Evolutionary conservation across 2,329 filamentous ascomycete genomes (phyloP), one percentile per base, ranked within the genome.

Genomic region (Uncinocarpus reesii): DNA sequence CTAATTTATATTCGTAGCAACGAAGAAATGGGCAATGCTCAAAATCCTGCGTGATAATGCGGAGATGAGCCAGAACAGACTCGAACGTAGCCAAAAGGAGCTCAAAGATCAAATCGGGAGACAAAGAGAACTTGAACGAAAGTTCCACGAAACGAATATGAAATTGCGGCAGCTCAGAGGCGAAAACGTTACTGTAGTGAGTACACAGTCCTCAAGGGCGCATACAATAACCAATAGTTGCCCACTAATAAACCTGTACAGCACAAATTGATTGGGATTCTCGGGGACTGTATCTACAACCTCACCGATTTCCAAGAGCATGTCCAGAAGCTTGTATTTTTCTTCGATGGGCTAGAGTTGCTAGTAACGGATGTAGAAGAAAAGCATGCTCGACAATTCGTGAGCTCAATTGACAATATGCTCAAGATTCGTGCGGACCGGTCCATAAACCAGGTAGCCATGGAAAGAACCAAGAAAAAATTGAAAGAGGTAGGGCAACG

Each of bases 81-180:
- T 36, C 16, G 34, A 36, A 7, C n/a, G n/a, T 18, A 36, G 34
- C 15, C 34, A 36, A n/a, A 36, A 18, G 11, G 34, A 36, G 11
- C 34, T 36, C 6, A 36, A 20, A 6, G 34, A 16, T 4, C 34
- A 36, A 36, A n/a, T 36, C 16, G 34, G 20, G 34, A 36, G 34
- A 16, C 34, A 36, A n/a, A 36, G 34, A 11, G 34, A 36, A 11
- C 13, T 36, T 6, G 34, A 36, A 18, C 34, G 34, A 11, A 36
- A 36, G 20, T 36, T 36, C 34, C 34, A 36, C n/a, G 34, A 36
- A 20, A 36, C 34, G 20, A 36, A 36, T n/a, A 36, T 36, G 34
- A 36, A 36, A 36, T 20, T 36, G n/a, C 16, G 15, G n/a, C 34
- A 36, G 15, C 34, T 36, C 11, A 18, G 6, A n/a, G 37, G 28